These are phyloP conservation scores for Pseudogymnoascus sp. DNA, from an alignment of 2,329 filamentous ascomycete genomes.

Conservation along the genomic window DNA sequence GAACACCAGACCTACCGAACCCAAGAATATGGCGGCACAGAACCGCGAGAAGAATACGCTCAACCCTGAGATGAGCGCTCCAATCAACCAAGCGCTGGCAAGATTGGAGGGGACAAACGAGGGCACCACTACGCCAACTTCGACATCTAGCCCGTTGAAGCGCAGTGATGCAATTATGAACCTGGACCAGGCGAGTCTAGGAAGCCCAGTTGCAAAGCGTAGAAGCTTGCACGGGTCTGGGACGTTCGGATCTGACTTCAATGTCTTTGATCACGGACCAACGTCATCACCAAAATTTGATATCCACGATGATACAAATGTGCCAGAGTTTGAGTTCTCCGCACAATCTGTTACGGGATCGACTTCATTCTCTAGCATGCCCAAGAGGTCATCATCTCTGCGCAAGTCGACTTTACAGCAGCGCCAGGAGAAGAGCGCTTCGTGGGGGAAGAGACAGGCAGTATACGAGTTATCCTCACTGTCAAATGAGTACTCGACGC, in stretches of 20 bases:
- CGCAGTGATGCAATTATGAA: constrained; percentile 87
- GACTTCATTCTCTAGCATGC: constrained; percentile 40
- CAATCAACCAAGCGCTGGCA: constrained; percentile 44
- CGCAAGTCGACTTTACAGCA: constrained; percentile 85
- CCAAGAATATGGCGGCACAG: constrained; percentile 41
- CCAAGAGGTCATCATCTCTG: constrained; percentile 67
- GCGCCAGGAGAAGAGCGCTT: constrained; percentile 58
- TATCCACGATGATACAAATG: constrained; percentile 42
- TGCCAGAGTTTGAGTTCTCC: constrained; percentile 47
- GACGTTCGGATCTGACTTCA: constrained; percentile 56
- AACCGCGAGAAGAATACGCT: constrained; percentile 42
- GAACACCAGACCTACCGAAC: constrained; percentile 33
- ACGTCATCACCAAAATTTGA: constrained; percentile 41
- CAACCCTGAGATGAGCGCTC: constrained; percentile 48
- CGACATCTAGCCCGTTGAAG: constrained; percentile 78
- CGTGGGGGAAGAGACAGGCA: constrained; percentile 52
- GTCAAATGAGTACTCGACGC: constrained; percentile 39
- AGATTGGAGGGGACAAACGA: constrained; percentile 38
- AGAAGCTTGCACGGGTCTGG: constrained; percentile 75
- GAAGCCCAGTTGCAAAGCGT: constrained; percentile 84
- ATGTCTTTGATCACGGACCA: constrained; percentile 64
- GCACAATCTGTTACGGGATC: constrained; percentile 29
- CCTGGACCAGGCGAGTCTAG: constrained; percentile 67
- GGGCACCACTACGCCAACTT: constrained; percentile 39
- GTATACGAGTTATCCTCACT: constrained; percentile 48